Conservation (phyloP, 495 filamentous ascomycete genomes). For the Chaetomidium leptoderma region DNA sequence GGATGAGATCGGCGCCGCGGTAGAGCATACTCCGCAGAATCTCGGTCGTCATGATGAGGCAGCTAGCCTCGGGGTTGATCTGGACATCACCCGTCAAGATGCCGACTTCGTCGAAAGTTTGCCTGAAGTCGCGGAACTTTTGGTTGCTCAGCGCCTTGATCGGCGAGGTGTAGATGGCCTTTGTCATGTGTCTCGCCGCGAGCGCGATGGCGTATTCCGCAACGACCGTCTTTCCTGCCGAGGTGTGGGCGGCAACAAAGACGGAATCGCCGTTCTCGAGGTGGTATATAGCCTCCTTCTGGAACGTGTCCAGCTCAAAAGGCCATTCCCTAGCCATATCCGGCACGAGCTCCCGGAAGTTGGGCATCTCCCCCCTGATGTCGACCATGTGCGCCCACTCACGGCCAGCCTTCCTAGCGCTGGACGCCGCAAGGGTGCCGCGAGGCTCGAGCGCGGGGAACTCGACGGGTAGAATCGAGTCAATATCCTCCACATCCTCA, state of each 20-base stretch:
- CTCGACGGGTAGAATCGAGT: slow-evolving; percentile 83
- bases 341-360: slow-evolving; percentile 88
- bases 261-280: slow-evolving; percentile 95
- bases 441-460: slow-evolving; percentile 91
- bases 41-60: slow-evolving; percentile 98
- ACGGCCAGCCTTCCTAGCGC: slow-evolving; percentile 64
- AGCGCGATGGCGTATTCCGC: slow-evolving; percentile 97
- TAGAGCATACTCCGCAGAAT: slow-evolving; percentile 98
- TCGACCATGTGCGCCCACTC: slow-evolving; percentile 99
- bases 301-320: slow-evolving; percentile 95
- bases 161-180: slow-evolving; percentile 97
- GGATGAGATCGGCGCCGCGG: slow-evolving; percentile 88
- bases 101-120: slow-evolving; percentile 87
- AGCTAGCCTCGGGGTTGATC: slow-evolving; percentile 96
- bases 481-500: slow-evolving; percentile 71
- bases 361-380: slow-evolving; percentile 81
- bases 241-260: slow-evolving; percentile 98
- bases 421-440: slow-evolving; percentile 64
- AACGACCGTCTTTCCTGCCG: slow-evolving; percentile 96
- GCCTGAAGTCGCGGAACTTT: slow-evolving; percentile 92
- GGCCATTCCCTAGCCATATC: slow-evolving; percentile 95
- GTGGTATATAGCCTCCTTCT: slow-evolving; percentile 97
- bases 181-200: slow-evolving; percentile 96
- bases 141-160: slow-evolving; percentile 99
- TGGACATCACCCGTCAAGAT: slow-evolving; percentile 97